phyloP scores from a whole-genome alignment of 2,329 filamentous ascomycete species.

The Alternaria sp. region DNA sequence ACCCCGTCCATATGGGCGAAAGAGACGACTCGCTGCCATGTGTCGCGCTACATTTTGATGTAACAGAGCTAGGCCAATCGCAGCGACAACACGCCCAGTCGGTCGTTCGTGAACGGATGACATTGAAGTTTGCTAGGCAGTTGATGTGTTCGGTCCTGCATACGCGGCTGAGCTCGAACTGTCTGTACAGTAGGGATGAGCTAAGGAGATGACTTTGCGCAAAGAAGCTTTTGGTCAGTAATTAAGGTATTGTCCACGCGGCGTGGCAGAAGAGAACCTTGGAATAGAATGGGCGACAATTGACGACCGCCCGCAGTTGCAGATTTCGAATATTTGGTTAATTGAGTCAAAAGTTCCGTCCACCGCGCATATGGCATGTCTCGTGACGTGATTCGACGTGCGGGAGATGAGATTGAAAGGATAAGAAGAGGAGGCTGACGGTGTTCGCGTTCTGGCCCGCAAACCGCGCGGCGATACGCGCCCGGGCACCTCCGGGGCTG shows the following conservation, averaged over 20 bases:
- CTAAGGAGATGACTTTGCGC: neutral
- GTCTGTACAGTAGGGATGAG: neutral
- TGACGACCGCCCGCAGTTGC: neutral
- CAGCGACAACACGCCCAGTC: neutral
- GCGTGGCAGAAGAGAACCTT: neutral
- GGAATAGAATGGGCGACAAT: too few species aligned
- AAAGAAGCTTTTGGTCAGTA: neutral
- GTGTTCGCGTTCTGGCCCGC: neutral
- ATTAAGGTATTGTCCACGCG: neutral
- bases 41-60: neutral
- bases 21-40: neutral
- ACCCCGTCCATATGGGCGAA: neutral
- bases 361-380: neutral
- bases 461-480: neutral
- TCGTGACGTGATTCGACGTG: neutral
- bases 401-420: neutral
- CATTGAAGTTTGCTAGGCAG: neutral
- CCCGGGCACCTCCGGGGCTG: neutral
- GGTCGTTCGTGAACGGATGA: neutral
- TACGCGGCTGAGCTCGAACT: neutral
- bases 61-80: neutral
- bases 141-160: neutral
- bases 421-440: neutral
- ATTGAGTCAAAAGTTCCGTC: neutral
- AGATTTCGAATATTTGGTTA: rapidly evolving